Base-by-base conservation (phyloP, 495 filamentous ascomycete species). In the Hypoxylon intermedium region DNA sequence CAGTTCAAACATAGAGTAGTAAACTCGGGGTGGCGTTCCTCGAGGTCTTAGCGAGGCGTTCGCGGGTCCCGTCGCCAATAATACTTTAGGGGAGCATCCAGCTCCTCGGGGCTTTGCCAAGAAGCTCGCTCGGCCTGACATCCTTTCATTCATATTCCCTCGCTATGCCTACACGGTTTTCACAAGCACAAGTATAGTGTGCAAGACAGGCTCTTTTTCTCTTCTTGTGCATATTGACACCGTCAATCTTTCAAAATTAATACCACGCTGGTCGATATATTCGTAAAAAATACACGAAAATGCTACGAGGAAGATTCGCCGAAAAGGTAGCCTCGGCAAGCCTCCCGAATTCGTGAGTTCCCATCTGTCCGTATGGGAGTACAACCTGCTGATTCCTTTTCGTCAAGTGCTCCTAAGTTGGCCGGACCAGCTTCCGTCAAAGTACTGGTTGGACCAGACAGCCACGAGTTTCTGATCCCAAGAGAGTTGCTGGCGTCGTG, bases 361-460 rank as follows among this genome's bases (percentile, higher is more conserved):
- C 28, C 24, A 20, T 9, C 15, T 21, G 47, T 31, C 28, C n/a
- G n/a, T 42, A 1, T 16, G 6, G 36, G 9, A 52, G 33, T 19
- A 23, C 9, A 16, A 19, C 43, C 13, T 6, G 43, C 43, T 62
- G 34, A 53, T 15, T 33, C 15, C 6, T 13, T 33, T 12, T 31
- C 9, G 28, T 30, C 30, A 49, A 58, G 38, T 13, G 36, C 40
- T 24, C 48, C 46, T 43, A 74, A 63, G 13, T 42, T 68, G 15
- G 46, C 57, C 34, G 72, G 72, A 23, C 59, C 58, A 36, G 73
- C 77, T 15, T 67, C 58, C 5, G 72, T 79, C 18, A 74, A 55
- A 30, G 67, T 81, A 12, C 43, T 80, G 33, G 75, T 81, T 31
- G 78, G 78, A 1, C 60, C 73, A 6, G 63, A 78, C 33, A 66